Evolutionary conservation across 257 asterid species (phyloP), one percentile per base, ranked within the genome.

Genomic region (Ajuga chamaepitys): DNA sequence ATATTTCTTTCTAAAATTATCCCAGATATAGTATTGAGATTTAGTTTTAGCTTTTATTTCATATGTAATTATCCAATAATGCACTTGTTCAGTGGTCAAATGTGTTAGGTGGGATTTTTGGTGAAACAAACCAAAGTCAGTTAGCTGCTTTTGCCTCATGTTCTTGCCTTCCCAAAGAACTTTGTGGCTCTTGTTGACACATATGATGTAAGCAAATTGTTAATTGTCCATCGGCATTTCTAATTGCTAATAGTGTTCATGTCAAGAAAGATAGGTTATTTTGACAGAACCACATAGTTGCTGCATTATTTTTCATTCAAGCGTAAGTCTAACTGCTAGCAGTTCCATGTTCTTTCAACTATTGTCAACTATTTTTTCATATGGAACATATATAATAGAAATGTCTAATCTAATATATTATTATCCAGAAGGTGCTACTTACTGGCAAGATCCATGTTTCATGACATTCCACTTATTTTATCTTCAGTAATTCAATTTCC

Each of bases 161-260:
- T 96, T 35, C 87, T 91, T 66, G 96, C 98, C 63, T 91, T 91
- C 67, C 98, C 98, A n/a, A 77, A 70, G 42, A 75, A 66, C 70
- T 91, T 91, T 74, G 74, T 91, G 85, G 96, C 96, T 71, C 95
- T 92, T 42, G 97, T 87, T 58, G 98, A 92, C 82, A 91, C 97
- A 16, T 92, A 92, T 78, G 98, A 89, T 81, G 96, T 89, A 85
- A 87, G 98, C 71, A 47, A 9, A 45, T 44, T 0, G 25, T 32
- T 56, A 56, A 30, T 28, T 53, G 46, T 53, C 25, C 54, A 0
- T 66, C 12, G n/a, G 28, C 16, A 24, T 17, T 54, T 26, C 10
- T 28, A 35, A 22, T 52, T 52, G 32, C 58, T 9, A 22, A 52
- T 67, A 20, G 48, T 25, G 26, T 48, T 66, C 64, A 11, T 71